Evolutionary conservation across 2,329 filamentous ascomycete genomes (phyloP), one percentile per base, ranked within the genome.

Genomic region (Fusarium luffae): DNA sequence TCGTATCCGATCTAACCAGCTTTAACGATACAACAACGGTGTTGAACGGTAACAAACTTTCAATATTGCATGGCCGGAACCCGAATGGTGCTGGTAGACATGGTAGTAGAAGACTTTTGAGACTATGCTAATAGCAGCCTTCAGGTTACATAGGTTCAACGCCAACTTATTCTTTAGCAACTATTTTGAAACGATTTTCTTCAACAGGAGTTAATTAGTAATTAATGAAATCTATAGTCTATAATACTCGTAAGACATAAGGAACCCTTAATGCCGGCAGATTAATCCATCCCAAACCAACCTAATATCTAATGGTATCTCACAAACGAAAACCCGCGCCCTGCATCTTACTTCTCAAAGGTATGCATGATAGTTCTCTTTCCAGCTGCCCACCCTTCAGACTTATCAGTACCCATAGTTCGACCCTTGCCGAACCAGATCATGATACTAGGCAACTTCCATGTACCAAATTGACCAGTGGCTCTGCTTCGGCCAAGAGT

Each of bases 401-500:
- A 75, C 30, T 74, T 71, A 30, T 82, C 74, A 3, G 79, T 80
- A 6, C 81, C 81, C 52, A 84, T 57, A 48, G 76, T 71, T 3
- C 81, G 74, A 1, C 79, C 79, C 75, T 83, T 83, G 27, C 77
- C 30, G 51, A 72, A 80, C 76, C 79, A 82, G 32, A 82, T 72
- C 23, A 83, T 21, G 42, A 80, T 69, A 60, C 80, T 79, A 12
- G 79, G 80, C n/a, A 81, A 16, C 74, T 80, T 82, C 59, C 77
- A 77, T 2, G 52, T 72, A 12, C 79, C 78, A 54, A 81, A 67
- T 69, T 83, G 80, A 3, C 81, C 81, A 1, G 79, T 79, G 5
- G 73, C 82, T 14, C 79, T 77, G 63, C 77, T 79, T 51, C 79
- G 77, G 2, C 83, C 83, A 14, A 84, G 56, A 2, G 82, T 82